Percentiles rank a stretch among this genome's conserved stretches.
phyloP scores from a whole-genome alignment of 2,329 filamentous ascomycete species.

The Elsinoe necatrix region DNA sequence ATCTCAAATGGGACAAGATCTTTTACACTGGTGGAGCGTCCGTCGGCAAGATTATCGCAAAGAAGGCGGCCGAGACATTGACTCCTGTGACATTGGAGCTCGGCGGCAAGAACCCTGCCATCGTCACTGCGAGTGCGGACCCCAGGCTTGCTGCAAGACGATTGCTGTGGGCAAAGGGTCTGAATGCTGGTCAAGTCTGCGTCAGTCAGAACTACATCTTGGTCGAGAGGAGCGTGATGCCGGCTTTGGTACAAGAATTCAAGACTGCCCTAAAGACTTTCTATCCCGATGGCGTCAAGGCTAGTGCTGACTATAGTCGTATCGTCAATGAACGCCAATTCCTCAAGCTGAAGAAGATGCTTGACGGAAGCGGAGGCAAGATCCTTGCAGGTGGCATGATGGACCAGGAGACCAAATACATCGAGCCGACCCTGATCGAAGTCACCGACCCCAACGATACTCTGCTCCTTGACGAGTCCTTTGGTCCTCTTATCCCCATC shows the following conservation, averaged over 20 bases:
- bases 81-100: constrained; percentile 87
- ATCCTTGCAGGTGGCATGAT: constrained; percentile 79
- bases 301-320: constrained; percentile 67
- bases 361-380: constrained; percentile 74
- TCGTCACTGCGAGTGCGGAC: constrained; percentile 77
- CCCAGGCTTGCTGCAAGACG: constrained; percentile 71
- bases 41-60: constrained; percentile 56
- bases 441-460: constrained; percentile 67
- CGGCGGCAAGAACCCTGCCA: constrained; percentile 84
- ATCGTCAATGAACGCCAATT: constrained; percentile 78
- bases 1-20: constrained; percentile 95
- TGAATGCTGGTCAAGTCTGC: constrained; percentile 86
- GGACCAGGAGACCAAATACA: constrained; percentile 72
- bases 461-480: constrained; percentile 75
- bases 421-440: constrained; percentile 87
- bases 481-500: constrained; percentile 85
- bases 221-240: constrained; percentile 65
- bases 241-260: constrained; percentile 65
- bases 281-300: constrained; percentile 72
- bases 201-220: constrained; percentile 88
- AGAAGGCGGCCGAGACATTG: constrained; percentile 46
- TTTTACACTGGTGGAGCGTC: constrained; percentile 79
- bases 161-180: constrained; percentile 78
- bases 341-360: constrained; percentile 75
- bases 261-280: constrained; percentile 64